Conservation (phyloP, 2,329 filamentous ascomycete genomes). For the Dothideomycetes sp. region DNA sequence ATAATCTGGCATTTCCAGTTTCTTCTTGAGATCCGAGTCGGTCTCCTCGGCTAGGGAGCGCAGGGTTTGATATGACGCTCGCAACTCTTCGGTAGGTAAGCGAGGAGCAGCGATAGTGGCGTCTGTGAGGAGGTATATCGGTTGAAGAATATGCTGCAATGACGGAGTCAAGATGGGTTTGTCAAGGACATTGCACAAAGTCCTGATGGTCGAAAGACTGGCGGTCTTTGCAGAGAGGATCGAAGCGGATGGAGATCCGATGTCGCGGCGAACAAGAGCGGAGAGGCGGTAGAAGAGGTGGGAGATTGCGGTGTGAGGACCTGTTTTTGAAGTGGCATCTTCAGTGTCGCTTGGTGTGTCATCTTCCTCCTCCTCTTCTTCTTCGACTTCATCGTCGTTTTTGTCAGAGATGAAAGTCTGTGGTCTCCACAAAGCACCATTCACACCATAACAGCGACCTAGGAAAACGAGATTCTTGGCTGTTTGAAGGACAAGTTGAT, state of each 20-base stretch:
- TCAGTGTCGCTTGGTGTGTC: constrained; percentile 34
- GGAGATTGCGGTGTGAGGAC: constrained; percentile 47
- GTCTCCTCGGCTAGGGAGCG: constrained; percentile 65
- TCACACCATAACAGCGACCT: constrained; percentile 54
- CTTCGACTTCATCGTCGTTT: constrained; percentile 37
- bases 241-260: constrained; percentile 45
- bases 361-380: constrained; percentile 36
- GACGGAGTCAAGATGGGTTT: constrained; percentile 50
- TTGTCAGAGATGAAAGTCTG: constrained; percentile 34
- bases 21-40: constrained; percentile 75
- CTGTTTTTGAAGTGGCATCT: constrained; percentile 29
- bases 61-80: constrained; percentile 59
- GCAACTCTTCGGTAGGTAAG: constrained; percentile 55
- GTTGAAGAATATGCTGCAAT: constrained; percentile 55
- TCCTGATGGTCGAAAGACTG: constrained; percentile 64
- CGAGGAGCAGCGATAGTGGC: constrained; percentile 51
- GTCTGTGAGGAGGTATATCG: constrained; percentile 78
- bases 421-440: constrained; percentile 38
- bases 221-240: constrained; percentile 66
- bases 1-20: constrained; percentile 71
- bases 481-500: constrained; percentile 67
- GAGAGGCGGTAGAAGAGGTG: constrained; percentile 74
- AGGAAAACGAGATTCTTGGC: constrained; percentile 79
- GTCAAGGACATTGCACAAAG: constrained; percentile 55
- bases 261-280: constrained; percentile 66